phyloP scores from a whole-genome alignment of 805 yeast species.

The Kodamaea hsintzibuensis region DNA sequence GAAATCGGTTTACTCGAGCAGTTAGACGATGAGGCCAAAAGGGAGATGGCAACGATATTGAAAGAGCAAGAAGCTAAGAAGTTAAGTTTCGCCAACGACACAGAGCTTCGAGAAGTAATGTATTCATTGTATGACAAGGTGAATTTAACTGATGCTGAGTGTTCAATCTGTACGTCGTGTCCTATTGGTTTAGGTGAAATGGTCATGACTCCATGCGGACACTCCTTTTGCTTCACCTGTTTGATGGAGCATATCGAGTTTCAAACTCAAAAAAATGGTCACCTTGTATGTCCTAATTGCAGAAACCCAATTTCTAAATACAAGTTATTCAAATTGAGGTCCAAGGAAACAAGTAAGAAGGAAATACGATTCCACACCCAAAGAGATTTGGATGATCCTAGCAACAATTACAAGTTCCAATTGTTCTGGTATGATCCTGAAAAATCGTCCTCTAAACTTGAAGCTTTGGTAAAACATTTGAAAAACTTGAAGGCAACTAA shows the following conservation, averaged over 20 bases:
- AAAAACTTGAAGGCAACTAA: slow-evolving; percentile 52
- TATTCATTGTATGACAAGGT: slow-evolving; percentile 30
- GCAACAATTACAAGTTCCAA: slow-evolving; percentile 27
- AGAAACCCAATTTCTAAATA: slow-evolving; percentile 53
- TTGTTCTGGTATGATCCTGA: slow-evolving; percentile 48
- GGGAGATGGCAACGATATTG: neutral
- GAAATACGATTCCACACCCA: slow-evolving; percentile 33
- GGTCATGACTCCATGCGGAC: slow-evolving; percentile 76
- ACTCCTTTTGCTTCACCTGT: slow-evolving; percentile 74
- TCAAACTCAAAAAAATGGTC: slow-evolving; percentile 50
- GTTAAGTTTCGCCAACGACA: slow-evolving; percentile 22
- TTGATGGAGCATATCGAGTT: slow-evolving; percentile 72
- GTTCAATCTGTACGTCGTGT: slow-evolving; percentile 79
- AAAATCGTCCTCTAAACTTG: slow-evolving; percentile 68
- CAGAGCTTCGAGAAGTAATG: slow-evolving; percentile 23
- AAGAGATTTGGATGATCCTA: slow-evolving; percentile 22
- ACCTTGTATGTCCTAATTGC: slow-evolving; percentile 75
- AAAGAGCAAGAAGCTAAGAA: slow-evolving; percentile 11
- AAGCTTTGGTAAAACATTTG: slow-evolving; percentile 65
- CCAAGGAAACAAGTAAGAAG: slow-evolving; percentile 22
- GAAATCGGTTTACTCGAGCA: slow-evolving; percentile 3
- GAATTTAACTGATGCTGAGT: slow-evolving; percentile 56
- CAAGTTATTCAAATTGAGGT: slow-evolving; percentile 47
- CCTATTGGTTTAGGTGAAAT: slow-evolving; percentile 56
- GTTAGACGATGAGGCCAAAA: slow-evolving; percentile 2